phyloP scores from a whole-genome alignment of 108 stramenopile genomes.

The Nitzschia inconspicua region DNA sequence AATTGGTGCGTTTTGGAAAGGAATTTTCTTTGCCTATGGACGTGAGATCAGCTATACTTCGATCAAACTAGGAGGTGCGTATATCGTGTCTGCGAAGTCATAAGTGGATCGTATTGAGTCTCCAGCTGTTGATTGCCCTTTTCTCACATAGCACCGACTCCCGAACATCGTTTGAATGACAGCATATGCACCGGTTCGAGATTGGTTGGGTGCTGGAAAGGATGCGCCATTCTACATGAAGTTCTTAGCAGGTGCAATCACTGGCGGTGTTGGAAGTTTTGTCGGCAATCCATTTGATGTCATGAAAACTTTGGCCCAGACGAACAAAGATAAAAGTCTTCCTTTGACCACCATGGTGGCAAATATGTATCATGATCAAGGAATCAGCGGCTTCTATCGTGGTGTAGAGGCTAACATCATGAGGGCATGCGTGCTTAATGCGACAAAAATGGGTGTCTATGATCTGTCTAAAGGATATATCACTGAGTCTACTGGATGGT shows the following conservation, averaged over 20 bases:
- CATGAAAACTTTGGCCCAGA: conserved; percentile 84
- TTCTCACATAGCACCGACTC: not conserved
- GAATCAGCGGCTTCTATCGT: conserved; percentile 89
- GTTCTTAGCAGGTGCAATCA: conserved; percentile 84
- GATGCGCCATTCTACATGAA: conserved; percentile 82
- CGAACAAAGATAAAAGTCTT: conserved; percentile 66
- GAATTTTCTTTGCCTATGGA: conserved; percentile 80
- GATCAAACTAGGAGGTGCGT: conserved; percentile 72
- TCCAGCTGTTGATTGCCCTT: not conserved
- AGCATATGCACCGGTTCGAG: conserved; percentile 45
- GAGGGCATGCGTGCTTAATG: conserved; percentile 90
- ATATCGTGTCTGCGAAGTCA: not conserved
- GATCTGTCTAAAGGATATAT: conserved; percentile 88
- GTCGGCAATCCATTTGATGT: conserved; percentile 89
- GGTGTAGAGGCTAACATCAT: conserved; percentile 83
- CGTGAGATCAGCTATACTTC: conserved; percentile 87
- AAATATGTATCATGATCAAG: conserved; percentile 77
- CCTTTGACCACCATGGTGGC: conserved; percentile 52
- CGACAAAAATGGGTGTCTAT: conserved; percentile 92
- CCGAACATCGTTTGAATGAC: not conserved
- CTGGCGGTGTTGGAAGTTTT: conserved; percentile 83
- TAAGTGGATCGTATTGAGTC: not conserved
- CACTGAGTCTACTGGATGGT: conserved; percentile 53
- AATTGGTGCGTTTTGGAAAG: conserved; percentile 85
- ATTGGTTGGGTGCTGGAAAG: conserved; percentile 71